These are phyloP conservation scores for Talinum fruticosum DNA, from an alignment of 148 eudicot species.

Conservation along the genomic window DNA sequence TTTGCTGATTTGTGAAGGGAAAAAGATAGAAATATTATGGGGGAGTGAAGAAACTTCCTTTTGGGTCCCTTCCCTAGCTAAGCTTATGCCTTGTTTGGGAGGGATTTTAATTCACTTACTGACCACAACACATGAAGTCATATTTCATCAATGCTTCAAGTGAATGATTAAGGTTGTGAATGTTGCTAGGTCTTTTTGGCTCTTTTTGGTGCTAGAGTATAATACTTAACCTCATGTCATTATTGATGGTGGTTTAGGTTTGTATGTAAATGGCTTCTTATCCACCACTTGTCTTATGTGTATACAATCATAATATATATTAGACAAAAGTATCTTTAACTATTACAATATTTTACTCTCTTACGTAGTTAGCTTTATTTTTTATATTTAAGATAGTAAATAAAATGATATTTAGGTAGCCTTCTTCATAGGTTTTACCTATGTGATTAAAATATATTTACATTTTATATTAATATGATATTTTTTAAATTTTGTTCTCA, in stretches of 20 bases:
- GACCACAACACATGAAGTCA: slow-evolving; percentile 10
- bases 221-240: background rate
- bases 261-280: slow-evolving; percentile 22
- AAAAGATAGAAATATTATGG: slow-evolving; percentile 2
- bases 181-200: background rate
- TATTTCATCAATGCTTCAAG: background rate
- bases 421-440: too few relatives aligned
- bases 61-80: slow-evolving; percentile 6
- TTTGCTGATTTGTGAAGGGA: slow-evolving; percentile 10
- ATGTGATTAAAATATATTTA: too few relatives aligned
- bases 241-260: slow-evolving; percentile 2
- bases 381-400: too few relatives aligned
- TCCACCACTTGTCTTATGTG: background rate
- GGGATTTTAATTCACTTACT: slow-evolving; percentile 10
- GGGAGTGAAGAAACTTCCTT: slow-evolving; percentile 15
- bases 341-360: background rate
- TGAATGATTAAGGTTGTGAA: background rate
- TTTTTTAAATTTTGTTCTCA: too few relatives aligned
- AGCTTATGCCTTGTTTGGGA: background rate
- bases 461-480: too few relatives aligned
- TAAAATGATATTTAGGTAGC: too few relatives aligned
- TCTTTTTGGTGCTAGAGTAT: background rate
- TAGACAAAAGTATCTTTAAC: background rate
- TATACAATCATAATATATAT: slow-evolving; percentile 10
- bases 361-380: background rate